Base-by-base conservation (phyloP, 371 early-diverging fungal species). In the Mortierella sp. region DNA sequence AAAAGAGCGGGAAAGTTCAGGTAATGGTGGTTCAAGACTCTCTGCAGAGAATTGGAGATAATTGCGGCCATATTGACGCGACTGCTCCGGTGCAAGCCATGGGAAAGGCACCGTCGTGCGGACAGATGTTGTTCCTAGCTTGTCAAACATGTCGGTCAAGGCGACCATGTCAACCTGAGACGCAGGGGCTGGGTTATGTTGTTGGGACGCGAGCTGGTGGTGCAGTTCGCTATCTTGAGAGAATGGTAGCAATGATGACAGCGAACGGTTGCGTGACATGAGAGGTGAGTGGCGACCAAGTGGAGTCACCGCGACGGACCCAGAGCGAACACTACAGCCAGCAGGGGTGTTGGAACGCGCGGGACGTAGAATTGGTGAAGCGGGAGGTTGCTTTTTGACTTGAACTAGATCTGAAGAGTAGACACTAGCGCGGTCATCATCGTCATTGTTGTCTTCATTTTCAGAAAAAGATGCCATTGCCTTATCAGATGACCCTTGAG, bases 51-150 rank as follows among this genome's bases (percentile, higher is more conserved):
- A 80, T 60, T 80, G 81, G 23, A 80, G 81, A 51, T 80, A 61
- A 68, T 75, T 80, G 58, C 81, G 81, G 13, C 81, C 81, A 22
- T 80, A 80, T n/a, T 75, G 75, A 7, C 61, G 75, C 3, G 81
- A 80, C 34, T 80, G 81, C 47, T 80, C 81, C n/a, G 81, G 81
- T 3, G 75, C 63, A 61, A 80, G 75, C 81, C 81, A 80, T 13
- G 81, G 81, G 69, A 80, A 80, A 28, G 81, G 81, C 3, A 80
- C 75, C 1, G 81, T 80, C 4, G 81, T 80, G 15, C 81, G 71
- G 23, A 75, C 66, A 19, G 81, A 80, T 22, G 81, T 80, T 12
- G 81, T 62, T 51, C 81, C 81, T 23, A 80, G 59, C 37, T 74
- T 68, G 55, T 70, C 75, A 54, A 80, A 80, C 81, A 80, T 75